Percentiles rank a stretch among this genome's conserved stretches.
These are phyloP conservation scores for Alternaria conjuncta DNA, from an alignment of 2,329 filamentous ascomycete genomes.

Conservation along the genomic window DNA sequence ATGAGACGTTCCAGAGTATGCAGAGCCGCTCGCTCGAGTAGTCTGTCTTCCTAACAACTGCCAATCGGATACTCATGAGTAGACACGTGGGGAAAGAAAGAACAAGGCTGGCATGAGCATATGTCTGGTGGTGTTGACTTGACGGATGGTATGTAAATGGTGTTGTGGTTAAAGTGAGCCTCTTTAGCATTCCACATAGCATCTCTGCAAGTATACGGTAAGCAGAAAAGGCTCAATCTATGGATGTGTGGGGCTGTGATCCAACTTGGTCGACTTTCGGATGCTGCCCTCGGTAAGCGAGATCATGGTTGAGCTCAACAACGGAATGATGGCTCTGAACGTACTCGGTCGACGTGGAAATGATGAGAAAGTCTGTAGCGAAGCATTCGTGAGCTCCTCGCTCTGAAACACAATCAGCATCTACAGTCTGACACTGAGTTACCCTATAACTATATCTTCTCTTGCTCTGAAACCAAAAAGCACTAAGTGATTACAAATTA, in stretches of 20 bases:
- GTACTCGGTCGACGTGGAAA: neutral
- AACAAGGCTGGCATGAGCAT: neutral
- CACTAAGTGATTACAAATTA: neutral
- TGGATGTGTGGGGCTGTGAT: neutral
- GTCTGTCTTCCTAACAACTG: neutral
- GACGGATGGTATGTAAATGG: neutral
- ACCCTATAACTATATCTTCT: neutral
- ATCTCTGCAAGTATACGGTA: neutral
- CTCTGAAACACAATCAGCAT: neutral
- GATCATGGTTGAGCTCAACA: neutral
- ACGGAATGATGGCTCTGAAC: neutral
- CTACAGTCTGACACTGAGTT: neutral
- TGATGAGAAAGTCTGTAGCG: neutral
- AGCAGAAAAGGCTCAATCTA: neutral
- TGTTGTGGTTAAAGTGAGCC: neutral
- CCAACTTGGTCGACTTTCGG: neutral
- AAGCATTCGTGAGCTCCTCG: neutral
- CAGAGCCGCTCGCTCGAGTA: neutral
- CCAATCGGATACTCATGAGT: neutral
- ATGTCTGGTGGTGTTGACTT: neutral
- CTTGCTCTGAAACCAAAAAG: neutral
- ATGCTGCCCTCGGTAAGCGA: neutral
- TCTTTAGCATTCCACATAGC: neutral
- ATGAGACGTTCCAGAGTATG: neutral
- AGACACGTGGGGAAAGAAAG: neutral